Evolutionary conservation across 495 filamentous ascomycete species (phyloP).

Genomic region (Aspergillus cristatus): DNA sequence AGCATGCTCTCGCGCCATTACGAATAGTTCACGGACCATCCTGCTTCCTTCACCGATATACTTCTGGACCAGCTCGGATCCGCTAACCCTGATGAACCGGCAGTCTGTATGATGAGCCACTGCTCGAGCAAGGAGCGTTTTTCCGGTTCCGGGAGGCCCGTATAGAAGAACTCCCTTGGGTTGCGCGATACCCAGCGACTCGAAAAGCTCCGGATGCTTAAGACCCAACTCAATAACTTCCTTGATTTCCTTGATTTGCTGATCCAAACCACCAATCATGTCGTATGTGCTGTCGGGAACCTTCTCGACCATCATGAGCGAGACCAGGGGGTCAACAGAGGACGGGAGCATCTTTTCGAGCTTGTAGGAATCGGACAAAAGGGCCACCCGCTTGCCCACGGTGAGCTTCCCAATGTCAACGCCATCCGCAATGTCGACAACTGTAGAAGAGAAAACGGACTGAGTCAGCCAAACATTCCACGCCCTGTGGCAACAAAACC

Average conservation of each 20-base stretch:
- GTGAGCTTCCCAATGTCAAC: slow-evolving; percentile 95
- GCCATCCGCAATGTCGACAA: slow-evolving; percentile 91
- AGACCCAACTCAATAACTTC: slow-evolving; percentile 98
- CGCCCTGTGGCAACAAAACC: not conserved
- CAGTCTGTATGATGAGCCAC: slow-evolving; percentile 97
- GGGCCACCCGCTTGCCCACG: slow-evolving; percentile 92
- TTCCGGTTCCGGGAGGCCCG: slow-evolving; percentile 92
- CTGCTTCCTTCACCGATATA: slow-evolving; percentile 97
- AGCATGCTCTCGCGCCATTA: slow-evolving; percentile 97
- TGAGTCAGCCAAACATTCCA: slow-evolving; percentile 6
- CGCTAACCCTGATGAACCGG: slow-evolving; percentile 96
- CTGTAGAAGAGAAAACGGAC: slow-evolving; percentile 34
- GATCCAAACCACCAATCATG: slow-evolving; percentile 98
- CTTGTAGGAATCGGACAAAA: slow-evolving; percentile 94
- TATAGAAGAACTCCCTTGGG: slow-evolving; percentile 97
- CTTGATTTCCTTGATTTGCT: slow-evolving; percentile 99
- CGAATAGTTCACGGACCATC: slow-evolving; percentile 98
- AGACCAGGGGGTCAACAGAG: slow-evolving; percentile 94
- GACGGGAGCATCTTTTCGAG: slow-evolving; percentile 97
- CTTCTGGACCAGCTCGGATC: slow-evolving; percentile 95
- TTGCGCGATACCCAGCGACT: slow-evolving; percentile 96
- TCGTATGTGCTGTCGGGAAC: slow-evolving; percentile 99
- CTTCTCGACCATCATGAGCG: slow-evolving; percentile 99
- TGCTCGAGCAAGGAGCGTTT: slow-evolving; percentile 89
- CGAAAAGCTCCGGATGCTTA: slow-evolving; percentile 97